Conservation (phyloP, 2,329 filamentous ascomycete species). For the Fusarium udum region DNA sequence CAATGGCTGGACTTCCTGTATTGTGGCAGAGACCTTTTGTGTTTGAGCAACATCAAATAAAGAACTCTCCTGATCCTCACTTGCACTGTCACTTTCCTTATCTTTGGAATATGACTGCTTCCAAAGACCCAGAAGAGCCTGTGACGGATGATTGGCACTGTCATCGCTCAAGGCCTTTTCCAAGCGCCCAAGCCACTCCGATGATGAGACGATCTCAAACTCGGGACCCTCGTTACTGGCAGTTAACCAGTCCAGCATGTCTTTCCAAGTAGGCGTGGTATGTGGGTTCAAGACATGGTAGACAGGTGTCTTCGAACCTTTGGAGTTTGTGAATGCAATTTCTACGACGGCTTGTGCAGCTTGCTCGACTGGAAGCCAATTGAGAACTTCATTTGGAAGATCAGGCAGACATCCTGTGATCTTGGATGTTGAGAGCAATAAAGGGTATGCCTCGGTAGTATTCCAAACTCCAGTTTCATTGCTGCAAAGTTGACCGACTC, state of each 20-base stretch:
- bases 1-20: constrained; percentile 21
- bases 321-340: constrained; percentile 26
- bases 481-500: constrained; percentile 62
- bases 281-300: constrained; percentile 42
- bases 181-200: constrained; percentile 29
- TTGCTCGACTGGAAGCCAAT: constrained; percentile 59
- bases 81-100: not conserved
- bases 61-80: fast-evolving
- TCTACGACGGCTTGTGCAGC: constrained; percentile 55
- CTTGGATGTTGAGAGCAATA: constrained; percentile 58
- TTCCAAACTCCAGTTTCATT: constrained; percentile 62
- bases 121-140: constrained; percentile 39
- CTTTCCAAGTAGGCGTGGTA: constrained; percentile 21
- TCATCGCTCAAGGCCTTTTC: constrained; percentile 8
- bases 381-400: constrained; percentile 47
- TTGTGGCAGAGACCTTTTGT: constrained; percentile 7
- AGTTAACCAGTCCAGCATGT: constrained; percentile 37
- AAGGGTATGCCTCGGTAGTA: constrained; percentile 59
- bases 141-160: constrained; percentile 24
- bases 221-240: not conserved
- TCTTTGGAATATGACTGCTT: constrained; percentile 8
- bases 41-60: constrained; percentile 23
- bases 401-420: constrained; percentile 50
- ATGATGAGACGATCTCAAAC: constrained; percentile 11
- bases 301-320: not conserved